Evolutionary conservation across 2,329 filamentous ascomycete genomes (phyloP).

Genomic region (Fusarium albosuccineum): DNA sequence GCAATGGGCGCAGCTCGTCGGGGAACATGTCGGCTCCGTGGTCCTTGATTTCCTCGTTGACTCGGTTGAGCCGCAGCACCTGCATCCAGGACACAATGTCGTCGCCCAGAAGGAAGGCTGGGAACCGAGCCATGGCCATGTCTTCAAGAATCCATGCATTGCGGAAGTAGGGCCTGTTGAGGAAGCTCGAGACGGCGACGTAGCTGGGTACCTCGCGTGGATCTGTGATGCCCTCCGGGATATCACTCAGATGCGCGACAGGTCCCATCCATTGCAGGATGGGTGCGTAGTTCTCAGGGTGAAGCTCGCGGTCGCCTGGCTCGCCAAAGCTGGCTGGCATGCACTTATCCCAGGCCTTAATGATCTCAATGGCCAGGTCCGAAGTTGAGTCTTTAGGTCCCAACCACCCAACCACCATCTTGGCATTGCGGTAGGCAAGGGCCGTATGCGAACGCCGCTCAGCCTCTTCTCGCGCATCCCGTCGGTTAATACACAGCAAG

Average conservation of each 20-base stretch:
- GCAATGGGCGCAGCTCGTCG: constrained; percentile 28
- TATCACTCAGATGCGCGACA: constrained; percentile 41
- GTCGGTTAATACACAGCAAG: constrained; percentile 38
- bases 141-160: constrained; percentile 44
- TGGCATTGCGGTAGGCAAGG: constrained; percentile 37
- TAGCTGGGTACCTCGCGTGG: constrained; percentile 40
- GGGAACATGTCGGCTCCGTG: constrained; percentile 42
- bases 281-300: constrained; percentile 40
- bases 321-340: constrained; percentile 40
- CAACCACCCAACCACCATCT: constrained; percentile 41
- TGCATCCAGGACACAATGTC: constrained; percentile 45
- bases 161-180: constrained; percentile 41
- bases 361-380: constrained; percentile 40
- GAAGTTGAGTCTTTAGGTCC: constrained; percentile 37
- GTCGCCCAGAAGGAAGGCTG: constrained; percentile 39
- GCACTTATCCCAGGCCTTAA: constrained; percentile 41
- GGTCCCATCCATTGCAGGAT: constrained; percentile 42
- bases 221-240: constrained; percentile 40
- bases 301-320: constrained; percentile 37
- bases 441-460: constrained; percentile 39
- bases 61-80: constrained; percentile 40
- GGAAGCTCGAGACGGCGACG: constrained; percentile 36
- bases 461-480: constrained; percentile 31
- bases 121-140: constrained; percentile 39
- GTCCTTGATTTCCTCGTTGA: constrained; percentile 42